These are phyloP conservation scores for Pestalotiopsis sp. DNA, from an alignment of 2,329 filamentous ascomycete species.

Conservation along the genomic window DNA sequence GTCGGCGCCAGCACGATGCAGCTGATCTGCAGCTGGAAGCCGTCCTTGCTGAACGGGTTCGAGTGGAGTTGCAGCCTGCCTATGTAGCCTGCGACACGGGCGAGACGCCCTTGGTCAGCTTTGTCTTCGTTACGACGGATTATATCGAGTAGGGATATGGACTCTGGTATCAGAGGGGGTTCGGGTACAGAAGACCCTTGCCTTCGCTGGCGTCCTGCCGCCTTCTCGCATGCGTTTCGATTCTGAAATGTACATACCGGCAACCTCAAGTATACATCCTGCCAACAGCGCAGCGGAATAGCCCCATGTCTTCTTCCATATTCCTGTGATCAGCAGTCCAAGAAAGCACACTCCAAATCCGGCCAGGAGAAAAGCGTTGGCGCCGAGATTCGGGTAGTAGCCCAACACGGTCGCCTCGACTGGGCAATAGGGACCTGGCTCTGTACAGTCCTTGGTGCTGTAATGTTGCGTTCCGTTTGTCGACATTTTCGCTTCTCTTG, in stretches of 20 bases:
- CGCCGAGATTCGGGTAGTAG: constrained; percentile 58
- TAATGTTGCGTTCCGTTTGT: constrained; percentile 2
- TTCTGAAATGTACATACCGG: constrained; percentile 40
- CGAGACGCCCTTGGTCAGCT: not conserved
- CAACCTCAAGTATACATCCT: constrained; percentile 54
- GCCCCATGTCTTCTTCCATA: constrained; percentile 57
- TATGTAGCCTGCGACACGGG: constrained; percentile 49
- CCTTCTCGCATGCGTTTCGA: not conserved
- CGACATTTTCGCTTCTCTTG: not conserved
- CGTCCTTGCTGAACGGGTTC: constrained; percentile 56
- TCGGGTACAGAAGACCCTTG: too few relatives aligned
- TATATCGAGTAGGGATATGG: not conserved
- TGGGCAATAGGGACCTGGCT: constrained; percentile 48
- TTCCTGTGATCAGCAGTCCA: constrained; percentile 43
- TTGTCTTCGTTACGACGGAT: not conserved
- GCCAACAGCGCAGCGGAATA: constrained; percentile 52
- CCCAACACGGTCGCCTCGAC: constrained; percentile 55
- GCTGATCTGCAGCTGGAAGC: constrained; percentile 63
- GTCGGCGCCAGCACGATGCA: constrained; percentile 62
- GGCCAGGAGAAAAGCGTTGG: constrained; percentile 56
- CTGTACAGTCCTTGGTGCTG: constrained; percentile 30
- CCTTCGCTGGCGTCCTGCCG: too few relatives aligned
- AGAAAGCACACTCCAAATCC: constrained; percentile 49
- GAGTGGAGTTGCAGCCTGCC: constrained; percentile 51
- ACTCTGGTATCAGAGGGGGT: not conserved